Evolutionary conservation across 148 eudicot genomes (phyloP), one percentile per base, ranked within the genome.

Genomic region (Chenopodium suecicum): DNA sequence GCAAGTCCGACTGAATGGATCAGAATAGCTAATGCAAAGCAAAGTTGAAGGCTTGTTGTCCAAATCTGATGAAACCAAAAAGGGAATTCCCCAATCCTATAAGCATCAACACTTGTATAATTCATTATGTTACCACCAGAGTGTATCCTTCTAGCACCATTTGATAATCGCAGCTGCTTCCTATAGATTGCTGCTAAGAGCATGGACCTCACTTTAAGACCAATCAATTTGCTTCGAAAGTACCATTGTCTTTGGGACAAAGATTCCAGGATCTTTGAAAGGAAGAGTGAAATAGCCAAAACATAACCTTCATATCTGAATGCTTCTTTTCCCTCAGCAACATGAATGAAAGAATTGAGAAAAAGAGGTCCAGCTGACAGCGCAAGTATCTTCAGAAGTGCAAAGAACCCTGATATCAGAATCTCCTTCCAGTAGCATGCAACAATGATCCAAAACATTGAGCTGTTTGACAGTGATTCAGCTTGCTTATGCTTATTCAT

Each of bases 181-280:
- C 69, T 82, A 56, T 92, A 94, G 79, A 94, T 85, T 73, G 94
- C 89, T 66, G 98, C 93, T 17, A 90, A 89, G 19, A 94, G 91
- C 74, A 91, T 76, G 8, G 97, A 87, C 75, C 92, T 86, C 54
- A 94, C 85, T 75, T 90, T 91, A 13, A 94, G 84, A 50, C 98
- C 97, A 10, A 92, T 78, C 25, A 94, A 83, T 58, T 94, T 85
- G 46, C 83, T 85, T 47, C 90, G 62, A 37, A 90, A 92, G 83
- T 86, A 91, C 98, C 97, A 94, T 77, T 92, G 98, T 75, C 96
- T 84, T 84, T 94, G 93, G 37, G 94, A 87, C 27, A 92, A 58
- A 8, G 98, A 92, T 76, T 94, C 98, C 41, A 89, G 9, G 79
- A 75, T 86, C 86, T 94, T 94, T 14, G 91, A 70, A 23, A 90